These are phyloP conservation scores for Apiotrichum porosum DNA, from an alignment of 1,284 basidiomycete genomes.

Conservation along the genomic window DNA sequence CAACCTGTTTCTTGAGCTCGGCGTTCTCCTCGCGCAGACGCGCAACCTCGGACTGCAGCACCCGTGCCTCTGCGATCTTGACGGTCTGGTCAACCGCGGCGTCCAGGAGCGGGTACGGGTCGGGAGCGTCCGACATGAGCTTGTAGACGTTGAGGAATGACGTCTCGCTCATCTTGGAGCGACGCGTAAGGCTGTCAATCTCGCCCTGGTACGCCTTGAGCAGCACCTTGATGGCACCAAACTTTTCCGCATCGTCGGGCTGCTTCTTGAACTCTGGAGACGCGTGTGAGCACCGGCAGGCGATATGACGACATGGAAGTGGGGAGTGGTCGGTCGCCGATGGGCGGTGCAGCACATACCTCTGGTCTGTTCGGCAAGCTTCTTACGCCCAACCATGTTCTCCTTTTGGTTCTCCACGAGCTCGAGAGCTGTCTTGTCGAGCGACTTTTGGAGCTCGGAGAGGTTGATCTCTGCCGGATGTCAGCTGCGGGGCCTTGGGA, in stretches of 20 bases:
- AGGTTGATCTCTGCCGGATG: constrained; percentile 87
- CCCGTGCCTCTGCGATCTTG: constrained; percentile 70
- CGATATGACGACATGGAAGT: background rate
- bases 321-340: background rate
- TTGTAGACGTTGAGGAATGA: constrained; percentile 93
- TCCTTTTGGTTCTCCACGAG: constrained; percentile 98
- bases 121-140: constrained; percentile 85
- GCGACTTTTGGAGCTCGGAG: constrained; percentile 81
- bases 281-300: background rate
- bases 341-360: constrained; percentile 53
- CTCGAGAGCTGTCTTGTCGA: constrained; percentile 85
- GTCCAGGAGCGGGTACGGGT: constrained; percentile 92
- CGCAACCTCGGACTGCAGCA: constrained; percentile 67
- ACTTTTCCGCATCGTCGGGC: constrained; percentile 73
- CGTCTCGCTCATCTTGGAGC: constrained; percentile 85
- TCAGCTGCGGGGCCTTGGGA: no score
- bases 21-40: constrained; percentile 72
- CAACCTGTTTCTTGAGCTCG: constrained; percentile 65
- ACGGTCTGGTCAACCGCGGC: constrained; percentile 88
- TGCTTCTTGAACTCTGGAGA: constrained; percentile 84
- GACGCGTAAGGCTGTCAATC: constrained; percentile 89
- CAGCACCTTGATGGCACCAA: constrained; percentile 75
- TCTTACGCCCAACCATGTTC: constrained; percentile 85
- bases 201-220: constrained; percentile 94
- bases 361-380: constrained; percentile 86